Conservation (phyloP, 2,329 filamentous ascomycete species). For the Sporothrix brasiliensis region DNA sequence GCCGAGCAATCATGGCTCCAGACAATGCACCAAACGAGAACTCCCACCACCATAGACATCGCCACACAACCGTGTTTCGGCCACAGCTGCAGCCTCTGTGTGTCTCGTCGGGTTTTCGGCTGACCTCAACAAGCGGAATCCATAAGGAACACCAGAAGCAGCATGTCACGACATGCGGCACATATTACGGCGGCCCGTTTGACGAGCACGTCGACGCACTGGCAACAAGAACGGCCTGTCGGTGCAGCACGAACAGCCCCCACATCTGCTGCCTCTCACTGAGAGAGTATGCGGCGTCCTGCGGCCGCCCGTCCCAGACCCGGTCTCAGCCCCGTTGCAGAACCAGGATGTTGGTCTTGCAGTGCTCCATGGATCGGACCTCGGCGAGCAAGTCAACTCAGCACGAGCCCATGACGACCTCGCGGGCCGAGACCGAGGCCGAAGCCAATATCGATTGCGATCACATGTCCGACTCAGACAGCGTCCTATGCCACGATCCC, state of each 20-base stretch:
- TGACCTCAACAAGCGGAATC: too few species aligned
- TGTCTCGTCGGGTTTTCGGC: neutral
- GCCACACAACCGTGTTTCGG: neutral
- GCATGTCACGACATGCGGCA: neutral
- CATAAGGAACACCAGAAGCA: neutral
- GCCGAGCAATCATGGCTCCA: neutral
- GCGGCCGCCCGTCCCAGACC: neutral
- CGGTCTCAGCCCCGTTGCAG: neutral
- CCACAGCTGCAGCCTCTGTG: neutral
- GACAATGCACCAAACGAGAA: neutral
- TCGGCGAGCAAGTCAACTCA: too few species aligned
- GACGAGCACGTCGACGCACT: neutral
- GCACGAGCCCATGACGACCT: too few species aligned
- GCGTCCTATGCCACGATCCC: too few species aligned
- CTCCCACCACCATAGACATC: neutral
- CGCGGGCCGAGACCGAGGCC: too few species aligned
- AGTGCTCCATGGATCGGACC: too few species aligned
- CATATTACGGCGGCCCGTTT: neutral
- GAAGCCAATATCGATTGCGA: too few species aligned
- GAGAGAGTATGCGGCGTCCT: neutral
- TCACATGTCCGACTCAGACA: too few species aligned
- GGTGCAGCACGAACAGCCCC: neutral
- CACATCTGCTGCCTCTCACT: neutral
- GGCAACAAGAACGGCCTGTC: neutral
- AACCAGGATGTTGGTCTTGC: neutral